Evolutionary conservation across 768 basidiomycete species (phyloP).

Genomic region (Suillus discolor): DNA sequence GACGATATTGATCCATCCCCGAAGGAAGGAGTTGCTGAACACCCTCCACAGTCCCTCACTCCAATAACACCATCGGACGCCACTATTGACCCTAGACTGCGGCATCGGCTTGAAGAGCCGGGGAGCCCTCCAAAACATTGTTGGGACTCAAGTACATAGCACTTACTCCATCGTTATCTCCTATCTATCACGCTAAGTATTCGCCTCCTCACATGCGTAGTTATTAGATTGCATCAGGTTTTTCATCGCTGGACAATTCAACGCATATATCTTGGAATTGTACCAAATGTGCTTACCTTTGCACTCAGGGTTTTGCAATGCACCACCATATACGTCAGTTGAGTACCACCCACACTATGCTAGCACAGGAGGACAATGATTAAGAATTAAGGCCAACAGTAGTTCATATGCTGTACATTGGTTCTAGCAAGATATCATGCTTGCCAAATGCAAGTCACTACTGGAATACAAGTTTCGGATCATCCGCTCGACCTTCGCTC

Average conservation of each 20-base stretch:
- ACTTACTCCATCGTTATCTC: slow-evolving; percentile 1
- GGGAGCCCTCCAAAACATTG: slow-evolving; percentile 28
- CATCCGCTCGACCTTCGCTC: background rate
- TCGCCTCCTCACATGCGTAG: background rate
- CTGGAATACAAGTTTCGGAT: background rate
- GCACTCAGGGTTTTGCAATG: background rate
- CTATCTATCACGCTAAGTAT: slow-evolving; percentile 6
- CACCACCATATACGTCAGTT: background rate
- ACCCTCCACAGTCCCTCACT: slow-evolving; percentile 30
- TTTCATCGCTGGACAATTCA: background rate
- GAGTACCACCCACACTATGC: slow-evolving; percentile 1
- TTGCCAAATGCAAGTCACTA: background rate
- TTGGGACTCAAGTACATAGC: slow-evolving; percentile 5
- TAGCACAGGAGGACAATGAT: background rate
- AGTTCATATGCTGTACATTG: background rate
- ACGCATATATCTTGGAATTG: background rate
- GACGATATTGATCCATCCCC: slow-evolving; percentile 34
- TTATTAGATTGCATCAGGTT: background rate
- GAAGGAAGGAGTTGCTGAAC: slow-evolving; percentile 34
- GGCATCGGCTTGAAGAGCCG: slow-evolving; percentile 31
- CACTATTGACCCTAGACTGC: slow-evolving; percentile 31
- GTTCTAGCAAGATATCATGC: background rate
- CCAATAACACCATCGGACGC: slow-evolving; percentile 33
- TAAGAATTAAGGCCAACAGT: background rate
- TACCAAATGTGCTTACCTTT: background rate